These are phyloP conservation scores for Rhododendron williamsianum DNA, from an alignment of 148 eudicot species.

Conservation along the genomic window DNA sequence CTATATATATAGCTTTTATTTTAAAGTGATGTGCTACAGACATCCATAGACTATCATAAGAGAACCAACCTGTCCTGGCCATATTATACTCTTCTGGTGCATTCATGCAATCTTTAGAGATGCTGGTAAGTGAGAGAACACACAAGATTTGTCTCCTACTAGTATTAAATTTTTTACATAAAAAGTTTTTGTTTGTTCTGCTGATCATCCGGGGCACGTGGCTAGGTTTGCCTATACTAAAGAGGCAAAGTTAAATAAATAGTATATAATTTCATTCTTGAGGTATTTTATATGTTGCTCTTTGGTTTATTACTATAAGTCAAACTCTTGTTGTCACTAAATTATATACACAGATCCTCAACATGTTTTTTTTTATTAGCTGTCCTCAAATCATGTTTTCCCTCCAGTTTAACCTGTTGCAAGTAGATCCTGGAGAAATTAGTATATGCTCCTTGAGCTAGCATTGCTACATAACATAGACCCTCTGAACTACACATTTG, in stretches of 20 bases:
- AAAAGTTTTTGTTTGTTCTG: neutral
- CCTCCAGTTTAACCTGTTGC: neutral
- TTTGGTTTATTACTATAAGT: neutral
- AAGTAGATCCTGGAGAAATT: neutral
- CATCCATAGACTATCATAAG: neutral
- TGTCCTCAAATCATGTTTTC: neutral
- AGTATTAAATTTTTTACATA: neutral
- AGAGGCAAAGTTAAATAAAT: too few species aligned
- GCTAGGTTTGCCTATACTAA: neutral
- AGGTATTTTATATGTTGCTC: neutral
- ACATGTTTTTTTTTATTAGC: neutral
- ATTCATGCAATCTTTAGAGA: neutral
- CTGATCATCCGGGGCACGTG: neutral
- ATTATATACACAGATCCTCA: neutral
- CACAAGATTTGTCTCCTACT: neutral
- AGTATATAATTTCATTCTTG: neutral
- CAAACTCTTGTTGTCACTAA: neutral
- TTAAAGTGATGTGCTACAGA: neutral
- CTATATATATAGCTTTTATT: neutral
- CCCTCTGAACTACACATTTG: too few species aligned
- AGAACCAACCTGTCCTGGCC: neutral
- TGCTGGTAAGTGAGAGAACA: slow-evolving; percentile 3
- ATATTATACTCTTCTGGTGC: neutral
- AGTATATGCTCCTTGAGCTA: too few species aligned
- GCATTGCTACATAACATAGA: too few species aligned